phyloP scores from a whole-genome alignment of 331 rosid species.

The Ulmus americana region DNA sequence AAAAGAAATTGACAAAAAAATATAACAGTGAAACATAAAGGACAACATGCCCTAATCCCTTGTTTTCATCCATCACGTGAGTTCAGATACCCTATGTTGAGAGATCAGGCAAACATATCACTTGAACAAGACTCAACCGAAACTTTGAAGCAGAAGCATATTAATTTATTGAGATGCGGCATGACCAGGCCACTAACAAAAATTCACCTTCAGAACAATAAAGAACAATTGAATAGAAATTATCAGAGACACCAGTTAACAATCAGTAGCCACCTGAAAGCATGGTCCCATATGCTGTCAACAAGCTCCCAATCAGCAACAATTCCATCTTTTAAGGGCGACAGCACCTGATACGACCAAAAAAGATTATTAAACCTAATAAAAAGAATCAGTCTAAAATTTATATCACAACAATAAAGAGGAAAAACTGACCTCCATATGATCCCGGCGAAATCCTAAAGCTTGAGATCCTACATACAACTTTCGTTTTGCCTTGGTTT shows the following conservation, averaged over 20 bases:
- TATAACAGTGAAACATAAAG: too few relatives aligned
- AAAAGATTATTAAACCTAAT: constrained; percentile 1
- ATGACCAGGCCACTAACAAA: background rate
- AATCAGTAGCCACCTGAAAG: constrained; percentile 58
- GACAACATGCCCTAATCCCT: too few relatives aligned
- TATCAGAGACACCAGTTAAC: constrained; percentile 3
- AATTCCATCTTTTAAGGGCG: constrained; percentile 82
- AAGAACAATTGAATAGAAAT: background rate
- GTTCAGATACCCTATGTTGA: too few relatives aligned
- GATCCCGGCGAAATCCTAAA: constrained; percentile 83
- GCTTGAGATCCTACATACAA: constrained; percentile 85
- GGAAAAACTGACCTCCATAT: constrained; percentile 68
- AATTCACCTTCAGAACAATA: background rate
- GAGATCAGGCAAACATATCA: too few relatives aligned
- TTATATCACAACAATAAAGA: background rate
- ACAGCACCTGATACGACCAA: constrained; percentile 53
- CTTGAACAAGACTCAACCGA: too few relatives aligned
- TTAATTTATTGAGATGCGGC: too few relatives aligned
- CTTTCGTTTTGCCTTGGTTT: constrained; percentile 70
- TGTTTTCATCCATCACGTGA: too few relatives aligned
- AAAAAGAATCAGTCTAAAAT: constrained; percentile 5
- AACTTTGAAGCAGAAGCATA: too few relatives aligned
- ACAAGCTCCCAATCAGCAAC: constrained; percentile 96
- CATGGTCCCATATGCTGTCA: constrained; percentile 98
- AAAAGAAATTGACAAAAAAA: background rate